These are phyloP conservation scores for Euphorbia pulcherrima DNA, from an alignment of 345 rosid species.

Conservation along the genomic window DNA sequence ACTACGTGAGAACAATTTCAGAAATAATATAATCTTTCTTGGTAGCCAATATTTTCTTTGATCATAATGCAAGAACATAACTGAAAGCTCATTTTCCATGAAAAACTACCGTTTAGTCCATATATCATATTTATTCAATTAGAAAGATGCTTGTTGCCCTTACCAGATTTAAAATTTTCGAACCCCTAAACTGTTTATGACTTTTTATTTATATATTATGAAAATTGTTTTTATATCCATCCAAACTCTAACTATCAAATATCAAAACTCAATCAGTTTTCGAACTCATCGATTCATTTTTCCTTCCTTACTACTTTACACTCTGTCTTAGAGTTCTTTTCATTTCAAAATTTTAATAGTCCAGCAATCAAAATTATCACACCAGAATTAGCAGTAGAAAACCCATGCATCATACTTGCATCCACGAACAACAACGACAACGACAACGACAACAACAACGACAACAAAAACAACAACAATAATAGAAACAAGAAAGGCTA, in stretches of 20 bases:
- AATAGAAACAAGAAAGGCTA: no score
- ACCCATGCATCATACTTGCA: background rate
- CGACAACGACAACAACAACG: no score
- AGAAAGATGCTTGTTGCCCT: background rate
- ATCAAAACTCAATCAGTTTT: background rate
- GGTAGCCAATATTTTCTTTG: background rate
- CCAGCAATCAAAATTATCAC: background rate
- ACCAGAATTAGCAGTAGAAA: background rate
- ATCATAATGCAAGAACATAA: slow-evolving; percentile 8
- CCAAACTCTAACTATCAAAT: background rate
- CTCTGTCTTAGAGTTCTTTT: background rate
- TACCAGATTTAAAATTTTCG: background rate
- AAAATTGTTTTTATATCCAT: background rate
- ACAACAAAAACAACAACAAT: no score
- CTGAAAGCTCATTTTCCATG: background rate
- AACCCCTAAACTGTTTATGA: background rate
- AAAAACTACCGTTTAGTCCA: background rate
- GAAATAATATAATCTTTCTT: background rate
- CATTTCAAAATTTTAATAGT: background rate
- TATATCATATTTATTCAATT: background rate
- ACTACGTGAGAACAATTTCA: background rate
- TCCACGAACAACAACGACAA: no score
- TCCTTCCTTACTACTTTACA: background rate
- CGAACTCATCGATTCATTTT: background rate
- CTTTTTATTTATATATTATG: background rate